Evolutionary conservation across 2,329 filamentous ascomycete species (phyloP), one percentile per base, ranked within the genome.

Genomic region (Colletotrichum musae): DNA sequence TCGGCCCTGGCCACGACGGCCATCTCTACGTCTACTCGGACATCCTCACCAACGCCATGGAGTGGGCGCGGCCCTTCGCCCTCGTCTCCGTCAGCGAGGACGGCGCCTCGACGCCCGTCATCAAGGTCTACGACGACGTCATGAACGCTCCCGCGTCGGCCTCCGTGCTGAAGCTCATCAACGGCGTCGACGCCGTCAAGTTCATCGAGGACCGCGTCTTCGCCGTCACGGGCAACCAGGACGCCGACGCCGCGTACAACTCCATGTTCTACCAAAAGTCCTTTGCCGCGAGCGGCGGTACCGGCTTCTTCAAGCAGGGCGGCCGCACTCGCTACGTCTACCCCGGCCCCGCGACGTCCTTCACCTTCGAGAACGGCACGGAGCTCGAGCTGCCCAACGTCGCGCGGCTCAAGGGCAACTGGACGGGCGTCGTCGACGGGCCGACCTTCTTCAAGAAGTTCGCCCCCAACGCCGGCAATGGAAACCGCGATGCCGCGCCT

Each of bases 121-220:
- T 90, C n/a, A 85, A 84, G 62, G 79, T 89, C 2, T 88, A 59
- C 24, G 54, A 73, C 13, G 79, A 81, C 47, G 75, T 80, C 15
- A 71, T 77, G 16, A 72, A 73, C 0, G 12, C 74, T 4, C 76
- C 76, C 1, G 71, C 74, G 26, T 64, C 59, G 16, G 75, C 75
- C 2, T 64, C 71, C 5, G 54, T 32, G 13, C 52, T 77, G 10
- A 73, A 58, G 43, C 63, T 72, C 13, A 77, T 77, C 61, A 76
- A 77, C 58, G 75, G 74, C 4, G 47, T 72, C n/a, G 69, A 72
- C 28, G 73, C 75, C 1, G 54, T 61, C 12, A 71, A 73, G n/a
- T 75, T 68, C 48, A 39, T 77, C 47, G 57, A 72, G 41, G 66
- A 75, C 13, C 61, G 56, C 15, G 59, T 72, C 36, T 67, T 70